Evolutionary conservation across 1,139 yeast species (phyloP), one percentile per base, ranked within the genome.

Genomic region (Arxiozyma bovina): DNA sequence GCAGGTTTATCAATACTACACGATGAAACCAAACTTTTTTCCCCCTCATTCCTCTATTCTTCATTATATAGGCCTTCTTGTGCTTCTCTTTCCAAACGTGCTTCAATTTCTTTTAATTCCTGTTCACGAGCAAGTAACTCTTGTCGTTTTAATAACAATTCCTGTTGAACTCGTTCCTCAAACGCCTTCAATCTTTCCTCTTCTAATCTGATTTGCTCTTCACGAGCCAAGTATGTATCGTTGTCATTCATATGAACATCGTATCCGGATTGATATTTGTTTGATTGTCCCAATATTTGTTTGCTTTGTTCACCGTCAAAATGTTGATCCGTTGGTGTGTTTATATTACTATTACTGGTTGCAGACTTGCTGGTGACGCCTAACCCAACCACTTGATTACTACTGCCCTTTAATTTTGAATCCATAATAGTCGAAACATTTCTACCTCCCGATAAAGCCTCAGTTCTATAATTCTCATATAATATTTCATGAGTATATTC

Each of bases 381-480:
- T 22, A 46, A 46, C 17, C 48, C 42, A 45, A 44, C 38, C 22
- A 40, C 4, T 3, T 57, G 54, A 6, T 44, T 45, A 7, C 44
- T 42, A 15, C 52, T 48, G 23, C 20, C 52, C 7, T 41, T 45
- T 8, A 42, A 52, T 27, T 44, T 48, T 43, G 45, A 50, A 25
- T 53, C 53, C 8, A 41, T 49, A 20, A 23, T 47, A 40, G 23
- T 52, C 4, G 44, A n/a, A 21, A 40, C 42, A 15, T 53, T 42
- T 42, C 51, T 47, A 20, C 70, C 73, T 3, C 88, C 77, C 47
- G 87, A 85, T 61, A 91, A 79, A 50, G 94, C 84, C 66, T 87
- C 95, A 4, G 98, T 88, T 74, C 99, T 85, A 72, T 93, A 93
- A 58, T 85, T 83, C 71, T 93, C 99, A 69, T 93, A 93, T 60